These are phyloP conservation scores for Tetrahymena borealis DNA, from an alignment of 73 alveolate genomes.

Conservation along the genomic window DNA sequence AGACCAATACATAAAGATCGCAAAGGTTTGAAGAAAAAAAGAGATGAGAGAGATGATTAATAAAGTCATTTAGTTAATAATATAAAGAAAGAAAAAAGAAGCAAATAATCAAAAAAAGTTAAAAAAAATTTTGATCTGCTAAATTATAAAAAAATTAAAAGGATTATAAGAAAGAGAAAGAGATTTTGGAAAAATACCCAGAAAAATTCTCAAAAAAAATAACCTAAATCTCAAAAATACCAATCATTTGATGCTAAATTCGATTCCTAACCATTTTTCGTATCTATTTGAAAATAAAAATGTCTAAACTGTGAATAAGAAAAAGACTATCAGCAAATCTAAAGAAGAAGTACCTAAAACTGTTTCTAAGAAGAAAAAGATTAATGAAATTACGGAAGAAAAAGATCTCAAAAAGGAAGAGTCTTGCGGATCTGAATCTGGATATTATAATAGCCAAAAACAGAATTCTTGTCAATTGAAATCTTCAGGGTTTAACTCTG, in stretches of 20 bases:
- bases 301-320: not conserved
- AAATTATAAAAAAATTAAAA: not conserved
- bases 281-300: not conserved
- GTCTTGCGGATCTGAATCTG: too few relatives aligned
- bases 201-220: not conserved
- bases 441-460: too few relatives aligned
- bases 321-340: not conserved
- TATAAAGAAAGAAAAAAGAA: too few relatives aligned
- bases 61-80: too few relatives aligned
- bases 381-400: not conserved
- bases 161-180: not conserved
- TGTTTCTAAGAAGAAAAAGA: not conserved
- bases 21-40: too few relatives aligned
- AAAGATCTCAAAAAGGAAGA: not conserved
- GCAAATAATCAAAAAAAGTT: not conserved
- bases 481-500: too few relatives aligned
- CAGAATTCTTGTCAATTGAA: too few relatives aligned
- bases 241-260: not conserved
- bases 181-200: not conserved
- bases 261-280: not conserved
- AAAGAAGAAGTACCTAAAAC: not conserved
- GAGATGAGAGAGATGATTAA: too few relatives aligned
- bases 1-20: too few relatives aligned
- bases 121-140: not conserved
- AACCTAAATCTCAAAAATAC: too few relatives aligned